Conservation (phyloP, 2,329 filamentous ascomycete genomes). For the Alternaria sp. region DNA sequence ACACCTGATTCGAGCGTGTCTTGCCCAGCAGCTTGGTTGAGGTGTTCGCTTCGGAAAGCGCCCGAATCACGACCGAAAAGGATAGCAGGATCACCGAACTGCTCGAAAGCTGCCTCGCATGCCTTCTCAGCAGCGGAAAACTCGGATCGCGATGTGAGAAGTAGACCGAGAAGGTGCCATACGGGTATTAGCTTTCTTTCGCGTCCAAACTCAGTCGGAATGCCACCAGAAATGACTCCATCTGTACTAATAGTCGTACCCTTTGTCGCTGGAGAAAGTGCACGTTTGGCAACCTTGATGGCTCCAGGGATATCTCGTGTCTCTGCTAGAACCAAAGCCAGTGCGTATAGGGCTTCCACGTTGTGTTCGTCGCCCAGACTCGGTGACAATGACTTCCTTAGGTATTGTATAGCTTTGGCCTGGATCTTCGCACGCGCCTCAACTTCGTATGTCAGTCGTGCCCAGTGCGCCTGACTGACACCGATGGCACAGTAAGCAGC, state of each 20-base stretch:
- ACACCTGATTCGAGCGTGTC: conserved; percentile 56
- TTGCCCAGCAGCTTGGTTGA: conserved; percentile 57
- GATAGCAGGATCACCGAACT: conserved; percentile 77
- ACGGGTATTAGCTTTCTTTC: conserved; percentile 77
- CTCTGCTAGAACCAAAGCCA: conserved; percentile 88
- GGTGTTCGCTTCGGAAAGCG: conserved; percentile 70
- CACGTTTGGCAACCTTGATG: conserved; percentile 82
- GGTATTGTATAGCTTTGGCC: conserved; percentile 76
- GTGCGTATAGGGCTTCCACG: conserved; percentile 79
- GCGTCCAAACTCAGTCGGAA: conserved; percentile 50
- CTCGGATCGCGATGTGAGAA: conserved; percentile 87
- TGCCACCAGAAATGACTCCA: conserved; percentile 41
- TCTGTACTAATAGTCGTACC: conserved; percentile 41
- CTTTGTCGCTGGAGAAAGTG: conserved; percentile 67
- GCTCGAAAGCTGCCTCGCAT: conserved; percentile 90
- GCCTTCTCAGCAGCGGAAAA: conserved; percentile 81
- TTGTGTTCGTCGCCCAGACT: conserved; percentile 73
- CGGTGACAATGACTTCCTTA: conserved; percentile 76
- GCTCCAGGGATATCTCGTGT: conserved; percentile 81
- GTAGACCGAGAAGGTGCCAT: conserved; percentile 89
- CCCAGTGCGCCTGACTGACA: conserved; percentile 86
- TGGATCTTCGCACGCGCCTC: conserved; percentile 77
- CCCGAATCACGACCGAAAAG: conserved; percentile 70
- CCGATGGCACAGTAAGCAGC: conserved; percentile 83
- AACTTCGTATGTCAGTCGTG: conserved; percentile 79